Evolutionary conservation across 345 rosid genomes (phyloP), one percentile per base, ranked within the genome.

Genomic region (Salix viminalis): DNA sequence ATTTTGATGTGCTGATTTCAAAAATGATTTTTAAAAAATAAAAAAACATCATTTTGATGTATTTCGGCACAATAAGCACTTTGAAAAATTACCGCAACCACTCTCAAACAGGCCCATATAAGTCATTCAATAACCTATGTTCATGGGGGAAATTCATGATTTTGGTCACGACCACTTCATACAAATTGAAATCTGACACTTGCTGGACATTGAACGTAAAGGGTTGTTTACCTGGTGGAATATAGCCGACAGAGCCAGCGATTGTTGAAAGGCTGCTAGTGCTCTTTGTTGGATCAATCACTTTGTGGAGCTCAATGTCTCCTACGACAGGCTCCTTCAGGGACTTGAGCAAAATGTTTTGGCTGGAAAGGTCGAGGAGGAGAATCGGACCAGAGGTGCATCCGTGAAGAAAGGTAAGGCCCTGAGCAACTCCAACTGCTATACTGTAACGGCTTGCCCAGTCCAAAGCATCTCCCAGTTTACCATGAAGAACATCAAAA

Each of bases 401-500:
- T 75, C 90, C 94, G 64, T 94, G 98, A 79, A 94, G 86, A 87
- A 90, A 94, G 18, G 84, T 79, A 79, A 92, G 90, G 73, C 95
- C 97, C 77, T 92, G 94, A 81, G 97, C 97, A 70, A 92, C 88
- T 50, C 97, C 96, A 18, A 92, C 88, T 32, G 93, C 97, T 67
- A 92, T 79, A 76, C 91, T 92, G 85, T 88, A 91, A 81, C 98
- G 90, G 84, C 93, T 90, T 0, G 90, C 86, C 98, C 98, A 94
- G 76, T 90, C 97, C 76, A 92, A 67, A 73, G 82, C 82, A 39
- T 76, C 77, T 74, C 82, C 78, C 44, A 75, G 62, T 81, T 83
- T 83, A 74, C 85, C 82, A 69, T 94, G 95, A 74, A 94, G 90
- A 83, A 76, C 84, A 14, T 91, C 84, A 28, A 79, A 86, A 71